These are phyloP conservation scores for Alternaria alternata DNA, from an alignment of 2,329 filamentous ascomycete species.

Conservation along the genomic window DNA sequence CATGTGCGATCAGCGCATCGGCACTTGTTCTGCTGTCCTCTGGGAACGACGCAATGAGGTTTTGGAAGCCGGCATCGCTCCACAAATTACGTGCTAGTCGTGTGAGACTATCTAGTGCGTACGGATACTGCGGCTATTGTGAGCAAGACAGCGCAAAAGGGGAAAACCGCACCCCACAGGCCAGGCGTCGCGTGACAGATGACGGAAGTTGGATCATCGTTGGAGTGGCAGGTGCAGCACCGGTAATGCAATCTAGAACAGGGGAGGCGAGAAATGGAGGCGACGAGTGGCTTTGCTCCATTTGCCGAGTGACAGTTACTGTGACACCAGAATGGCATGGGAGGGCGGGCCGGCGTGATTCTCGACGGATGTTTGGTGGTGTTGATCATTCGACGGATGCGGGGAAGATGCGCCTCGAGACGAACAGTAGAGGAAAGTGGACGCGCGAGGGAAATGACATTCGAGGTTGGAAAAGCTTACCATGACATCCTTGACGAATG, in stretches of 20 bases:
- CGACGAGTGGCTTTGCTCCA: constrained; percentile 36
- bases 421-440: constrained; percentile 16
- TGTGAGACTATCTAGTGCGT: constrained; percentile 73
- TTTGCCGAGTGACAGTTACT: constrained; percentile 16
- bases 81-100: constrained; percentile 71
- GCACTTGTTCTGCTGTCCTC: constrained; percentile 67
- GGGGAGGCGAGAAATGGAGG: constrained; percentile 12
- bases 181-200: constrained; percentile 40
- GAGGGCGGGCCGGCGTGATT: constrained; percentile 30
- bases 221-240: constrained; percentile 26
- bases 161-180: constrained; percentile 22
- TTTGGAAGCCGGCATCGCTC: constrained; percentile 69
- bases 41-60: constrained; percentile 76
- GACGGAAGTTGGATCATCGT: constrained; percentile 26
- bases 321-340: constrained; percentile 26
- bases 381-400: constrained; percentile 40
- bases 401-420: constrained; percentile 40
- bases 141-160: constrained; percentile 30
- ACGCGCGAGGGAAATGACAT: constrained; percentile 14
- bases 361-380: constrained; percentile 33
- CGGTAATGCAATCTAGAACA: constrained; percentile 20
- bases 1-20: constrained; percentile 69
- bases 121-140: constrained; percentile 71
- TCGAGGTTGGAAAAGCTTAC: constrained; percentile 62
- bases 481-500: constrained; percentile 83